phyloP scores from a whole-genome alignment of 2,329 filamentous ascomycete genomes.

The Xylaria polymorpha region DNA sequence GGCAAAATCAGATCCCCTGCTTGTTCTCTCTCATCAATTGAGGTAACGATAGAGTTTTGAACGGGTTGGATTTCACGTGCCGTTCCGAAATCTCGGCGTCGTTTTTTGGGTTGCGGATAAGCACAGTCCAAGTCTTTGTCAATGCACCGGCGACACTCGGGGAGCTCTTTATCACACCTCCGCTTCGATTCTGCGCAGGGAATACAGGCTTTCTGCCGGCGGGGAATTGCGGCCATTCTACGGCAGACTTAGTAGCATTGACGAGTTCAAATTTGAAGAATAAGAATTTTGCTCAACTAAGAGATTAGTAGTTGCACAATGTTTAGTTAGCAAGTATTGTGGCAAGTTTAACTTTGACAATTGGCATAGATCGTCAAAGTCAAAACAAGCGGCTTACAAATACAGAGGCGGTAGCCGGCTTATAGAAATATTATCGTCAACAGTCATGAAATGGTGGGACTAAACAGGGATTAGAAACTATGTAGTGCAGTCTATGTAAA shows the following conservation, averaged over 20 bases:
- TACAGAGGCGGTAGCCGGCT: neutral
- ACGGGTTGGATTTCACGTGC: neutral
- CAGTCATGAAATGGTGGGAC: neutral
- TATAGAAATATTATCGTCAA: neutral
- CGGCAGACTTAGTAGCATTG: neutral
- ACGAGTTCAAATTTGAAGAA: neutral
- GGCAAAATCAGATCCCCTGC: slow-evolving; percentile 7
- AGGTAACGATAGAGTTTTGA: neutral
- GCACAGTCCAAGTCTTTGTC: slow-evolving; percentile 31
- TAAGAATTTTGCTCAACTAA: neutral
- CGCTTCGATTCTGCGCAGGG: slow-evolving; percentile 34
- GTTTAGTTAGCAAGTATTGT: neutral
- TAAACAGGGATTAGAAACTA: neutral
- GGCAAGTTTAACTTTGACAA: neutral
- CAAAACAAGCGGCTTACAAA: neutral
- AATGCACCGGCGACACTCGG: slow-evolving; percentile 30
- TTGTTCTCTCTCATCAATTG: neutral
- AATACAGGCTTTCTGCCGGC: slow-evolving; percentile 33
- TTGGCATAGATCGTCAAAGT: too few relatives aligned
- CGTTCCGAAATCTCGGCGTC: slow-evolving; percentile 8
- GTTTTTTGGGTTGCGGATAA: slow-evolving; percentile 29
- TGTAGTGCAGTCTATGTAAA: neutral
- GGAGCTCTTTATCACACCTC: slow-evolving; percentile 30
- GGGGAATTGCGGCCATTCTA: slow-evolving; percentile 28
- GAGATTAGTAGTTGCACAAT: neutral